phyloP scores from a whole-genome alignment of 2,329 filamentous ascomycete species.

The Diaporthe nobilis region DNA sequence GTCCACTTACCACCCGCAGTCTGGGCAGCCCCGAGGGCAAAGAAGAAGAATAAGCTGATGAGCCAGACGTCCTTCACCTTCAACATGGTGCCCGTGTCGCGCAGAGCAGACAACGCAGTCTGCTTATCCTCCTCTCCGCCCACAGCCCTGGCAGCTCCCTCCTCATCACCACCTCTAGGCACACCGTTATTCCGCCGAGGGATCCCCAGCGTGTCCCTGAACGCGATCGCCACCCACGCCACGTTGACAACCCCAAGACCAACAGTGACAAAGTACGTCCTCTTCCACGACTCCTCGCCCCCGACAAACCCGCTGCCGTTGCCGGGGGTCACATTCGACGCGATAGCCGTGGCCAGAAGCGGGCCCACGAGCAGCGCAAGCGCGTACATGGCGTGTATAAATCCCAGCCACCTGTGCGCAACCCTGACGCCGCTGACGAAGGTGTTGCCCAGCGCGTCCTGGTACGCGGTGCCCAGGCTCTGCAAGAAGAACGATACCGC shows the following conservation, averaged over 20 bases:
- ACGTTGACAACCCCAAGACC: slow-evolving; percentile 67
- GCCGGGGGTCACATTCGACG: slow-evolving; percentile 49
- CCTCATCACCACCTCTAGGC: slow-evolving; percentile 17
- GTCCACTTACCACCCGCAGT: slow-evolving; percentile 60
- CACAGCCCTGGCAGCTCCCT: slow-evolving; percentile 38
- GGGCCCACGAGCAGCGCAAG: slow-evolving; percentile 70
- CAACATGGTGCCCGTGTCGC: slow-evolving; percentile 37
- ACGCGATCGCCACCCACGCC: slow-evolving; percentile 60
- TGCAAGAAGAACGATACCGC: slow-evolving; percentile 70
- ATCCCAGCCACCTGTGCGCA: slow-evolving; percentile 72
- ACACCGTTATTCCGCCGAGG: slow-evolving; percentile 42
- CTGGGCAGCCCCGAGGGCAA: slow-evolving; percentile 69
- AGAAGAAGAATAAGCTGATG: slow-evolving; percentile 75
- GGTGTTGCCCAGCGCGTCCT: slow-evolving; percentile 75
- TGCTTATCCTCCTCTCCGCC: slow-evolving; percentile 57
- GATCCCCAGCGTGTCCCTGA: slow-evolving; percentile 61
- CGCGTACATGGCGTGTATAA: slow-evolving; percentile 75
- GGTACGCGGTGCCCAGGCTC: slow-evolving; percentile 72
- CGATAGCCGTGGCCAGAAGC: slow-evolving; percentile 67
- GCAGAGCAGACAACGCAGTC: slow-evolving; percentile 55
- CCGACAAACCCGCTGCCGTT: slow-evolving; percentile 45
- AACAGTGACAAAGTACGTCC: slow-evolving; percentile 70
- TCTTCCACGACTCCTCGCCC: slow-evolving; percentile 58
- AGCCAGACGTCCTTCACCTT: slow-evolving; percentile 66
- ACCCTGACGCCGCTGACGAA: slow-evolving; percentile 66